Evolutionary conservation across 169 alveolate genomes (phyloP), one percentile per base, ranked within the genome.

Genomic region (Cryptosporidium tyzzeri): DNA sequence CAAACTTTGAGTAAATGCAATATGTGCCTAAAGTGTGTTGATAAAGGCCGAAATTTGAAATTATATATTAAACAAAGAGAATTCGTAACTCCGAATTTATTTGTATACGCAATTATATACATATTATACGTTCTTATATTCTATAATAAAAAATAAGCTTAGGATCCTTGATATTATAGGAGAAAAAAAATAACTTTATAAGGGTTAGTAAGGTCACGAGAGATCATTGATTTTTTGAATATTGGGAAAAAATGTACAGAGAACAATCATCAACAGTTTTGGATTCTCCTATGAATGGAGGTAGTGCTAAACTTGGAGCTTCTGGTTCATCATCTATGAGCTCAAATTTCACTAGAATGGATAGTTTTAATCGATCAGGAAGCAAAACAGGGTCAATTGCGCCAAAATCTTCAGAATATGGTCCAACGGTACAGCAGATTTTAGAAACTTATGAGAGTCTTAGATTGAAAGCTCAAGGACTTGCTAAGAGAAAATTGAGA

Each of bases 401-500:
- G 8, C 44, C 71, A 12, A 71, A 59, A 21, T 14, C 69, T 29
- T 45, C 55, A 7, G 89, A 80, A 12, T 80, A 80, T 21, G 69
- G 75, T 21, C 89, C 89, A 4, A 65, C 89, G 6, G 68, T 80
- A 8, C 75, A 62, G 41, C 89, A 80, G 50, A 62, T 80, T 29
- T 31, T 80, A 33, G 75, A 59, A 26, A 80, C 89, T 23, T 80
- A 65, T 23, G 80, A 80, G 21, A 44, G 48, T 9, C 14, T 80
- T 37, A 59, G 69, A 45, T 23, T 31, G n/a, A 80, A 80, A 18
- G 75, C 51, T 12, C 89, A 80, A 41, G 62, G 55, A 12, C 53
- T 80, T 23, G 39, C 89, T 21, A 80, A 62, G 37, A 80, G 89
- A 16, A 80, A 80, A 35, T 58, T 80, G 16, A 80, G 89, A 65